phyloP scores from a whole-genome alignment of 306 rosid species.

The Begonia loranthoides region DNA sequence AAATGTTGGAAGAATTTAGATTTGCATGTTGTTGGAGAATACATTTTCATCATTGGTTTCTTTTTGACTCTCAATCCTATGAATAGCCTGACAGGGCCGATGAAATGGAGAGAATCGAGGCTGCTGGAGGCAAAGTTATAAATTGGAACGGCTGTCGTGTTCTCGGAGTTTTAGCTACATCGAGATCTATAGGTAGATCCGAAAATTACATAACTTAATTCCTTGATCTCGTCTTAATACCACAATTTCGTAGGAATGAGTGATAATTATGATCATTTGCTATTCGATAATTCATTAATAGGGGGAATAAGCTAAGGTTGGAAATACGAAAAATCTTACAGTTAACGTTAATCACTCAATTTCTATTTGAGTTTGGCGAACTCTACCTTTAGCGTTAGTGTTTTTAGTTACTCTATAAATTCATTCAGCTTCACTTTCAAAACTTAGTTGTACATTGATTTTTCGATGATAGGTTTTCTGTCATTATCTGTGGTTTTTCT shows the following conservation, averaged over 20 bases:
- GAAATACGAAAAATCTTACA: too few relatives aligned
- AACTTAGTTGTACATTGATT: background rate
- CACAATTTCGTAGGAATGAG: too few relatives aligned
- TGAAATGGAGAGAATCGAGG: conserved; percentile 89
- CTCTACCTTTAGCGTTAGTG: background rate
- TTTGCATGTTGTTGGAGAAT: background rate
- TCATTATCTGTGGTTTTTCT: background rate
- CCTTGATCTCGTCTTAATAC: too few relatives aligned
- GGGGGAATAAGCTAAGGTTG: too few relatives aligned
- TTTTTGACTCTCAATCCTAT: background rate
- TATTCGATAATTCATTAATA: too few relatives aligned
- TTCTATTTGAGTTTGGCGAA: background rate
- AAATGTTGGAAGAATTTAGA: background rate
- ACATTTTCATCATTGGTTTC: background rate
- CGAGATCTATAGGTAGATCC: conserved; percentile 70
- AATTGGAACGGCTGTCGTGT: conserved; percentile 90
- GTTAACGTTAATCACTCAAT: too few relatives aligned
- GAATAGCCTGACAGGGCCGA: conserved; percentile 67
- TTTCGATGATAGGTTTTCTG: background rate
- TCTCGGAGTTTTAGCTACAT: conserved; percentile 86
- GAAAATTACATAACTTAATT: background rate
- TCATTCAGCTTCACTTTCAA: too few relatives aligned
- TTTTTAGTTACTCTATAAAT: background rate
- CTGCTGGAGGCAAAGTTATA: conserved; percentile 79
- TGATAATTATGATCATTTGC: too few relatives aligned